Percentiles rank a stretch among this genome's conserved stretches.
Conservation (phyloP, 2,329 filamentous ascomycete species). For the Helicocarpus griseus region DNA sequence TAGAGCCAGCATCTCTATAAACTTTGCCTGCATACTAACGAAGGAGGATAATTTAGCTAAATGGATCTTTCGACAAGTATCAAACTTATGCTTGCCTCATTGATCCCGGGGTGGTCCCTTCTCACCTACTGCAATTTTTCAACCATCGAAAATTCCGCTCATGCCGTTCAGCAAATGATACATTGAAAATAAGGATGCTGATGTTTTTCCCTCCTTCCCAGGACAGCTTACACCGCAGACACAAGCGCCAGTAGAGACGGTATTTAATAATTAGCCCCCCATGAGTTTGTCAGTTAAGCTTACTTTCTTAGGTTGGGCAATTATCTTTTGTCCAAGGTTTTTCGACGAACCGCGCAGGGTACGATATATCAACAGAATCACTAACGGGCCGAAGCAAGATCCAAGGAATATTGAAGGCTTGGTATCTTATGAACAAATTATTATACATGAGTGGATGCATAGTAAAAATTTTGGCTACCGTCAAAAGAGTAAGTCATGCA, state of each 20-base stretch:
- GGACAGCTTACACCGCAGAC: not conserved
- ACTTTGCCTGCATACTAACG: no score
- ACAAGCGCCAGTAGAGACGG: not conserved
- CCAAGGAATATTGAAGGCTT: not conserved
- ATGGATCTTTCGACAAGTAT: no score
- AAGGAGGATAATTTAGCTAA: no score
- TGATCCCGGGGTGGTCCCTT: no score
- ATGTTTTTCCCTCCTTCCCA: not conserved
- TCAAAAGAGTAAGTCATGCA: not conserved
- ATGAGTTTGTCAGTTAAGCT: not conserved
- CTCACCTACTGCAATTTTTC: no score
- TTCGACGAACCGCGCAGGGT: not conserved
- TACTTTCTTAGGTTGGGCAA: not conserved
- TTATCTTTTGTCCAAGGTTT: constrained; percentile 1
- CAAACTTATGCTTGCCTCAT: no score
- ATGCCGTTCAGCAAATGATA: no score
- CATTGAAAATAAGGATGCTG: not conserved
- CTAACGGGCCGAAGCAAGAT: not conserved
- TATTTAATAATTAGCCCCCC: not conserved
- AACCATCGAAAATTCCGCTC: no score
- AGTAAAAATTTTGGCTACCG: not conserved
- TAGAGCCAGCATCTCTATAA: no score
- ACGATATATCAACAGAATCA: constrained; percentile 2
- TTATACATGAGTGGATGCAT: constrained; percentile 5
- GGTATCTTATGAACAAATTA: not conserved